phyloP scores from a whole-genome alignment of 768 basidiomycete genomes.

The Lactifluus hygrophoroides region DNA sequence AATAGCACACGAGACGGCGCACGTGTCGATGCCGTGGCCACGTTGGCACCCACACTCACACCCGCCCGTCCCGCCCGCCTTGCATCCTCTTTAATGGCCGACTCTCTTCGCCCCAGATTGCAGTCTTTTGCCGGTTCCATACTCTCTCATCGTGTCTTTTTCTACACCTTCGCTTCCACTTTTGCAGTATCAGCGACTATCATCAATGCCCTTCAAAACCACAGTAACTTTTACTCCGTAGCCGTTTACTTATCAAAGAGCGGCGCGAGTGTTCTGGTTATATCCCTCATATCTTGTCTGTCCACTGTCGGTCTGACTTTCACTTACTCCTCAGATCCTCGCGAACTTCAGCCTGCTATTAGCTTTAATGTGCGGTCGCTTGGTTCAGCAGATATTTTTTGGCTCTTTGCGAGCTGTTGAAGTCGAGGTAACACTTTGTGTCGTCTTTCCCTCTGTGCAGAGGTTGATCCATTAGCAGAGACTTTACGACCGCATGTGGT shows the following conservation, averaged over 20 bases:
- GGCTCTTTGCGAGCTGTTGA: slow-evolving; percentile 80
- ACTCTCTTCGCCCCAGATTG: slow-evolving; percentile 42
- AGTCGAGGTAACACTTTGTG: slow-evolving; percentile 60
- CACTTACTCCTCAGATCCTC: slow-evolving; percentile 48
- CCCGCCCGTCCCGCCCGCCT: neutral
- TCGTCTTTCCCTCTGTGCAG: neutral
- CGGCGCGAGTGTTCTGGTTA: slow-evolving; percentile 84
- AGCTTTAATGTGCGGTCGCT: slow-evolving; percentile 64
- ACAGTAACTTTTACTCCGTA: slow-evolving; percentile 92
- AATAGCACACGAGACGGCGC: neutral
- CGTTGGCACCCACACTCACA: too few species aligned
- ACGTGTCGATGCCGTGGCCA: slow-evolving; percentile 3
- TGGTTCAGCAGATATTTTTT: slow-evolving; percentile 85
- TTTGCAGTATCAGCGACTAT: slow-evolving; percentile 65
- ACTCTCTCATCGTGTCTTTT: slow-evolving; percentile 52
- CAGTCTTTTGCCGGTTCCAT: slow-evolving; percentile 43
- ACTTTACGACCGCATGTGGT: slow-evolving; percentile 93
- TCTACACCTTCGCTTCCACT: slow-evolving; percentile 63
- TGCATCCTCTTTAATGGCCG: slow-evolving; percentile 26
- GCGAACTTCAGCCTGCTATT: slow-evolving; percentile 84
- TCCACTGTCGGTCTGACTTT: neutral
- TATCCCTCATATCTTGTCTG: slow-evolving; percentile 20
- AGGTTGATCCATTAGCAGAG: slow-evolving; percentile 47
- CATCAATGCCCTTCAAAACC: slow-evolving; percentile 66
- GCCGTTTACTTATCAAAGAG: slow-evolving; percentile 90